Evolutionary conservation across 345 rosid genomes (phyloP), one percentile per base, ranked within the genome.

Genomic region (Balakata baccata): DNA sequence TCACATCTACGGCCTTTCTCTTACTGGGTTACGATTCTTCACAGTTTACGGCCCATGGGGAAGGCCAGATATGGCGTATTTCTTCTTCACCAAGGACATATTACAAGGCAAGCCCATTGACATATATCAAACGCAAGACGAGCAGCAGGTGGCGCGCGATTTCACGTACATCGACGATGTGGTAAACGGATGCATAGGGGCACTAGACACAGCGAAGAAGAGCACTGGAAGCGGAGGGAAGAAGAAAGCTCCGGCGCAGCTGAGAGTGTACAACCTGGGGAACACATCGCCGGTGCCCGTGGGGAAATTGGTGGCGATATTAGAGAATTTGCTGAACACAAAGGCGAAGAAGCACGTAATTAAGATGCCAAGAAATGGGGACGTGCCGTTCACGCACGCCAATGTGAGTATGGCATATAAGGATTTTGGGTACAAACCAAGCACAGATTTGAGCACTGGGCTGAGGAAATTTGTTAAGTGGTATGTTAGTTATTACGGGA

Each of bases 1-100:
- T 11, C 80, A 77, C 23, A 77, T 77, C 8, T 77, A 77, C 66
- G 80, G 80, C 3, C 62, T 77, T 12, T 77, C 80, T 0, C 61
- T 77, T 14, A 77, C 80, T 12, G 80, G 80, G 53, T 59, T 77
- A 49, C 60, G 80, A 38, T 77, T 77, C 71, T 77, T 77, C 11
- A 77, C 80, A 5, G 80, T 77, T 7, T 77, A 77, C 25, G 80
- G 80, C 13, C 80, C 80, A 11, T 77, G 80, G 80, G 80, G 80
- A 6, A 65, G 80, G 23, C 80, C 80, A 18, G 80, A 77, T 52
- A 77, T 77, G 80, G 80, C 80, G 5, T 77, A 77, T 29, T 77
- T 77, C 53, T 77, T 77, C 52, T 77, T 77, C 45, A 77, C 80
- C 0, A 77, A 77, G 22, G 80, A 77, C 25, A 71, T 77, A 12